A percentile compares a stretch with the other conserved stretches of the same genome.
These are phyloP conservation scores for Orbilia oligospora DNA, from an alignment of 2,329 filamentous ascomycete genomes.

Conservation along the genomic window DNA sequence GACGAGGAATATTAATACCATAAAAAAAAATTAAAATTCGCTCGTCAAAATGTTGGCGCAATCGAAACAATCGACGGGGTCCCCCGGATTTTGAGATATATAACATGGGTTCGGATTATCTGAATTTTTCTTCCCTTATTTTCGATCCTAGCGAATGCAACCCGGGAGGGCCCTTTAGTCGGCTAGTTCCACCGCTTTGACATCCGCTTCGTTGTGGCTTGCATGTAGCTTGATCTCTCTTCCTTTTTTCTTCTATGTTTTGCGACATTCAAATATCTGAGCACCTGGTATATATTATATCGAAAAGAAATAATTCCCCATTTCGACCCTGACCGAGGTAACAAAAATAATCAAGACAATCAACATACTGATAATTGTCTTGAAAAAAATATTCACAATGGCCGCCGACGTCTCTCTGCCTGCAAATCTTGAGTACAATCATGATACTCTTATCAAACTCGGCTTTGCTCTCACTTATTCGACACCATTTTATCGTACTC, in stretches of 20 bases:
- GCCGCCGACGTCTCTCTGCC: slow-evolving; percentile 44
- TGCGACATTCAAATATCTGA: slow-evolving; percentile 21
- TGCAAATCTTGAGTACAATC: slow-evolving; percentile 28
- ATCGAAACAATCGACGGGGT: slow-evolving; percentile 10
- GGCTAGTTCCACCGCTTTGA: slow-evolving; percentile 34
- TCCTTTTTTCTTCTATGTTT: neutral
- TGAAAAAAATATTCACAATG: slow-evolving; percentile 27
- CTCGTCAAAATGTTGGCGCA: slow-evolving; percentile 16
- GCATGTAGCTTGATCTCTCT: neutral
- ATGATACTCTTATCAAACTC: slow-evolving; percentile 33
- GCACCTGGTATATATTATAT: slow-evolving; percentile 15
- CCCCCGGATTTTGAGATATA: slow-evolving; percentile 22
- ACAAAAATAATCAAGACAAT: neutral
- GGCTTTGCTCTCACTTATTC: slow-evolving; percentile 41
- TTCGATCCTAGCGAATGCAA: slow-evolving; percentile 1
- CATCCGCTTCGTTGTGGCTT: slow-evolving; percentile 16
- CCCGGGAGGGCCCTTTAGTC: slow-evolving; percentile 3
- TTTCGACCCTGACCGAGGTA: neutral
- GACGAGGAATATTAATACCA: too few species aligned
- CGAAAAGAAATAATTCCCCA: neutral
- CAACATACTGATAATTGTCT: neutral
- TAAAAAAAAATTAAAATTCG: slow-evolving; percentile 10
- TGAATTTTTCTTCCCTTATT: neutral
- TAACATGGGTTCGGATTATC: slow-evolving; percentile 26
- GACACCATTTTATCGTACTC: slow-evolving; percentile 32